Base-by-base conservation (phyloP, 805 yeast species). In the Candida parachauliodes region DNA sequence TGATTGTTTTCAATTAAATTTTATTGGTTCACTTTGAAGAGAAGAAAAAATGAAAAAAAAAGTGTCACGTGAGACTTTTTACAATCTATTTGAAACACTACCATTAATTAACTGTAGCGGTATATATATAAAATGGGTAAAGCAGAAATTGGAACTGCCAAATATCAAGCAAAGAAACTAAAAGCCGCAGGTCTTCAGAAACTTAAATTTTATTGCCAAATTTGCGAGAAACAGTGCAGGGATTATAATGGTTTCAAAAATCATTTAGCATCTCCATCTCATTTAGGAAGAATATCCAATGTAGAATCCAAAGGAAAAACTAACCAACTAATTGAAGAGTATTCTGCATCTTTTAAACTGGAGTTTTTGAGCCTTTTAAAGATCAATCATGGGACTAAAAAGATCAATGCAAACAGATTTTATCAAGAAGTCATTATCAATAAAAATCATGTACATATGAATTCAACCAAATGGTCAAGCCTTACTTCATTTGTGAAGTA, bases 231-330 rank as follows among this genome's bases (percentile, higher is more conserved):
- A 52, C 99, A 93, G 62, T 89, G 98, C 57, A 67, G 97, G 39
- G 99, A 94, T 57, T 95, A 85, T 45, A 91, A 93, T 61, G 99
- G 98, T 18, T 93, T 85, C 67, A 83, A 84, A 51, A 83, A 91
- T 51, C 99, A 93, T 57, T 72, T 82, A n/a, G 70, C 72, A 45
- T 80, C 95, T n/a, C 87, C 85, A 31, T 69, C 84, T 1, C 99
- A 93, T 55, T 59, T 74, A 32, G 74, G 76, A 14, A 76, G 75
- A 36, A 74, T 84, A 6, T 45, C 50, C 28, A 49, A 52, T 22
- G 39, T 61, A 4, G 49, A 61, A 35, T 47, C 55, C 30, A 59
- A 70, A 14, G 65, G 70, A 4, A 57, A 77, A 5, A 71, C 73
- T 0, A 62, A 66, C 5, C 60, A 59, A 10, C 74, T 77, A 12